phyloP scores from a whole-genome alignment of 2,329 filamentous ascomycete genomes.

The Aspergillus quadricinctus region DNA sequence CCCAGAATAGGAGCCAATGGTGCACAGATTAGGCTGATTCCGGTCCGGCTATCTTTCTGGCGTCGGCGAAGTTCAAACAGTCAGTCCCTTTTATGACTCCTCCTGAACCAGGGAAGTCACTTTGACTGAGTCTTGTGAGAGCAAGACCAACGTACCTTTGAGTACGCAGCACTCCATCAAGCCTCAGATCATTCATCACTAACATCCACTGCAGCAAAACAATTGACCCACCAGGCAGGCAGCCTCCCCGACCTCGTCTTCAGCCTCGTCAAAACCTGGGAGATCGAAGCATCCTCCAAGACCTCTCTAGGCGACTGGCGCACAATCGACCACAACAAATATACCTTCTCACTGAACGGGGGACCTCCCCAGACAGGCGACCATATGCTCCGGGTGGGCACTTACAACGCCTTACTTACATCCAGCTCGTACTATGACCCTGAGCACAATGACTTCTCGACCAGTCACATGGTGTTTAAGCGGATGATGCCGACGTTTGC shows the following conservation, averaged over 20 bases:
- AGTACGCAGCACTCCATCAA: conserved; percentile 37
- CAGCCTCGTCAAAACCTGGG: conserved; percentile 71
- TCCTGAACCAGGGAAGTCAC: neutral
- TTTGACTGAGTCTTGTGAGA: neutral
- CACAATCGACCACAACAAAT: conserved; percentile 57
- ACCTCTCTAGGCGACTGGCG: conserved; percentile 58
- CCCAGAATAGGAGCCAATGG: neutral
- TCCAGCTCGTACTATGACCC: conserved; percentile 63
- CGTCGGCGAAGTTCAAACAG: neutral
- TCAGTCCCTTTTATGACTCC: neutral
- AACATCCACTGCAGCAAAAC: conserved; percentile 47
- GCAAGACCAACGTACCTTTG: neutral
- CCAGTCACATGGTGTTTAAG: conserved; percentile 67
- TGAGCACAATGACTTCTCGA: conserved; percentile 56
- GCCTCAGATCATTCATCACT: neutral
- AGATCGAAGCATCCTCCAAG: conserved; percentile 68
- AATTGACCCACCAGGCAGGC: conserved; percentile 50
- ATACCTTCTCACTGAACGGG: conserved; percentile 62
- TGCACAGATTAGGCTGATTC: neutral
- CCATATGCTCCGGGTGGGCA: conserved; percentile 64
- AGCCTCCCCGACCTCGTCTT: conserved; percentile 60
- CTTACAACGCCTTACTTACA: conserved; percentile 64
- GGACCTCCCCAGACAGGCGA: conserved; percentile 53
- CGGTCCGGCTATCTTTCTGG: neutral
- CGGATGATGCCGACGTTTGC: conserved; percentile 69